Conservation (phyloP, 768 basidiomycete genomes). For the Lactarius akahatsu region DNA sequence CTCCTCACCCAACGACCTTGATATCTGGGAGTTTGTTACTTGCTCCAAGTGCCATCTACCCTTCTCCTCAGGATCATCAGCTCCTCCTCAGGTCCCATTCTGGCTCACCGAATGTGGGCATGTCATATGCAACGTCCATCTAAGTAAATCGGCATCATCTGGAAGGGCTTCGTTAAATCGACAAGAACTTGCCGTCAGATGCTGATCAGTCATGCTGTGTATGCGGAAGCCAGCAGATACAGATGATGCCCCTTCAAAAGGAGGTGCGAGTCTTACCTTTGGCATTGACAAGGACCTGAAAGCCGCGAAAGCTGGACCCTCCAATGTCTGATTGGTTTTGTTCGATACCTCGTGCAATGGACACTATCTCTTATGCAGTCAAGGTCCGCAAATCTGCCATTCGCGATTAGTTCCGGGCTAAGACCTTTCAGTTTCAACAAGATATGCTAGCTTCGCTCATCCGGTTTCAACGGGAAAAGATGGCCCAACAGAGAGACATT, state of each 20-base stretch:
- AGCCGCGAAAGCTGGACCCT: conserved; percentile 57
- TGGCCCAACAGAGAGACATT: conserved; percentile 52
- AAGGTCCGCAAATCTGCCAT: conserved; percentile 46
- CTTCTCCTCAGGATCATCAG: conserved; percentile 52
- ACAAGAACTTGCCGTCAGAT: conserved; percentile 42
- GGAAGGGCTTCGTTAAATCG: conserved; percentile 1
- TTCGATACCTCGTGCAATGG: conserved; percentile 58
- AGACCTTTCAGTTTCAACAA: conserved; percentile 66
- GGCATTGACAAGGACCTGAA: background rate
- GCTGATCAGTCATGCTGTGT: conserved; percentile 71
- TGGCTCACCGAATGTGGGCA: conserved; percentile 91
- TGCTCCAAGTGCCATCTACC: conserved; percentile 71
- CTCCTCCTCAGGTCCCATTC: conserved; percentile 63
- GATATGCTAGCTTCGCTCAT: conserved; percentile 70
- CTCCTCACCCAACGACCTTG: conserved; percentile 41
- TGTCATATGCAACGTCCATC: conserved; percentile 80
- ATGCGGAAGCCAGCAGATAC: conserved; percentile 62
- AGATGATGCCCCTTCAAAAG: conserved; percentile 68
- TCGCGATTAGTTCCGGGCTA: background rate
- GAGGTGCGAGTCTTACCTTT: conserved; percentile 48
- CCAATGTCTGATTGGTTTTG: conserved; percentile 86
- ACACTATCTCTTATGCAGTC: conserved; percentile 61
- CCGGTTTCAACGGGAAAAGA: conserved; percentile 58
- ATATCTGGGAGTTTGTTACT: conserved; percentile 80
- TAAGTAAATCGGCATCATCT: conserved; percentile 50